Evolutionary conservation across 208 protist species (phyloP), one percentile per base, ranked within the genome.

Genomic region (Leishmania braziliensis): DNA sequence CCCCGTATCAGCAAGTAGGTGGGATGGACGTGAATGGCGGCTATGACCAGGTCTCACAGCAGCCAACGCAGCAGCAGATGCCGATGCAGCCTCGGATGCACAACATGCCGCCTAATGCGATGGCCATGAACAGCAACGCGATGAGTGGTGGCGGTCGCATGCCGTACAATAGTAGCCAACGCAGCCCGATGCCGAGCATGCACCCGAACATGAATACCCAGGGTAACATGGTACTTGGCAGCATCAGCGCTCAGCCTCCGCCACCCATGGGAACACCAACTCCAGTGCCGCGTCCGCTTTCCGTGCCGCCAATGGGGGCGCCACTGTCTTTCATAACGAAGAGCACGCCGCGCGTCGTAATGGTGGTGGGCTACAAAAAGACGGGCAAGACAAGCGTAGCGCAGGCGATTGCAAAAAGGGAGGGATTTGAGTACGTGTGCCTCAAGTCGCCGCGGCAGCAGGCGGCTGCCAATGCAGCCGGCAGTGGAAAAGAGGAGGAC

Each of bases 311-410:
- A 43, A 5, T 33, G 18, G 18, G 54, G 2, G 73, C 39, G 51
- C 77, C 56, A 12, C 85, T 79, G 50, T 84, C 90, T 4, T 88
- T 88, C 77, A 33, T 83, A 4, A 83, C 83, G n/a, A 88, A 86
- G 79, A 74, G 43, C 63, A 86, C 80, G n/a, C 86, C 85, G 39
- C 83, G 89, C 39, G 93, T 93, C 39, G 87, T 97, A 75, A 84
- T 97, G 75, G 92, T 97, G 48, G 87, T 90, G 58, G 94, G 94
- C 26, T 95, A 95, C 86, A 77, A 86, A 48, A 60, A 85, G 16
- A 90, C 88, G 5, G 94, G 94, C 20, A 97, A 95, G 87, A 95
- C 94, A 43, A 90, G 75, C 5, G 91, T 95, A 8, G 92, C 92
- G 9, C 82, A 88, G 84, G 84, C 70, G 16, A 88, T 97, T 54